These are phyloP conservation scores for Hyaloscypha finlandica DNA, from an alignment of 495 filamentous ascomycete species.

Conservation along the genomic window DNA sequence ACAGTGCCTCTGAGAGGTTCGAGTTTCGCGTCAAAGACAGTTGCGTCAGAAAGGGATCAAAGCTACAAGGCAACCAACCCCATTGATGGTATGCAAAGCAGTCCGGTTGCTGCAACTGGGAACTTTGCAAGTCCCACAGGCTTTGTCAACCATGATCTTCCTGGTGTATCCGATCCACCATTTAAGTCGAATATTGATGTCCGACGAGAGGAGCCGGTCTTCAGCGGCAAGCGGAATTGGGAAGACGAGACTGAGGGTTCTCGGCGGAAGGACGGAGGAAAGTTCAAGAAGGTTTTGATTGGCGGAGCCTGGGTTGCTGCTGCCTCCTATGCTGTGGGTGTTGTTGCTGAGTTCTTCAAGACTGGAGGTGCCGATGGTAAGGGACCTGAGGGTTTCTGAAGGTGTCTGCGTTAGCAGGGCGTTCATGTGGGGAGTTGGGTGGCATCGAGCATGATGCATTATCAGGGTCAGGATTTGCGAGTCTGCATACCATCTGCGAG, in stretches of 20 bases:
- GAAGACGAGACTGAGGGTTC: conserved; percentile 29
- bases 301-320: conserved; percentile 61
- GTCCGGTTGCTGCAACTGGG: conserved; percentile 39
- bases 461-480: background rate
- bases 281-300: conserved; percentile 53
- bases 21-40: background rate
- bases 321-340: conserved; percentile 67
- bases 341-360: conserved; percentile 66
- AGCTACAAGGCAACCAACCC: conserved; percentile 45
- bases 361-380: conserved; percentile 58
- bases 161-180: conserved; percentile 30
- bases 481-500: background rate
- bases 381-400: conserved; percentile 54
- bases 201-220: conserved; percentile 58
- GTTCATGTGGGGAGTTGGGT: conserved; percentile 1
- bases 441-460: background rate
- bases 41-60: background rate
- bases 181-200: conserved; percentile 50
- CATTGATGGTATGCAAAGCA: conserved; percentile 52
- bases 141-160: conserved; percentile 57
- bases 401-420: conserved; percentile 10
- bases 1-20: background rate
- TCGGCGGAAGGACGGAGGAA: conserved; percentile 36
- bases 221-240: conserved; percentile 45
- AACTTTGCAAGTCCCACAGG: conserved; percentile 58